Conservation (phyloP, 495 filamentous ascomycete species). For the Collariella sp. region DNA sequence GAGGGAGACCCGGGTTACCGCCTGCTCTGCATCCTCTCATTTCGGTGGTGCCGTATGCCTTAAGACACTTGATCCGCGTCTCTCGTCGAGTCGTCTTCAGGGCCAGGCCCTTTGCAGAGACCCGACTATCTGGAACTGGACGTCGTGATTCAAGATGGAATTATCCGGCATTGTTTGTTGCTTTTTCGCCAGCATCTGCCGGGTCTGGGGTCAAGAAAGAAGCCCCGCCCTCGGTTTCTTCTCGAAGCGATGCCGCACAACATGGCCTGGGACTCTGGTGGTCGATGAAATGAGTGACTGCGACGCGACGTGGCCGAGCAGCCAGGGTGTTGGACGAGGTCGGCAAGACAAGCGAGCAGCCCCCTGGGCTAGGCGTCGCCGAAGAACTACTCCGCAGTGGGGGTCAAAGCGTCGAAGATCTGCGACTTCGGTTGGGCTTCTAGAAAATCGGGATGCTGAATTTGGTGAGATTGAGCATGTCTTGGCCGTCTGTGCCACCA, state of each 20-base stretch:
- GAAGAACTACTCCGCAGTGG: not conserved
- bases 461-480: not conserved
- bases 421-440: not conserved
- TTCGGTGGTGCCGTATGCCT: slow-evolving; percentile 2
- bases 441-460: not conserved
- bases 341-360: slow-evolving; percentile 2
- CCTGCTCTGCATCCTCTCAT: slow-evolving; percentile 8
- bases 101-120: not conserved
- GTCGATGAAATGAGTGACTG: slow-evolving; percentile 19
- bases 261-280: not conserved
- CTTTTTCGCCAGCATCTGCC: not conserved
- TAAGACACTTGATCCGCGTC: not conserved
- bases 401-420: not conserved
- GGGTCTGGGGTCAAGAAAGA: not conserved
- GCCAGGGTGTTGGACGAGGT: slow-evolving; percentile 17
- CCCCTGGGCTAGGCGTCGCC: slow-evolving; percentile 1
- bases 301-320: slow-evolving; percentile 23
- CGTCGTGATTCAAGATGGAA: not conserved
- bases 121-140: not conserved
- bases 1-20: not conserved
- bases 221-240: not conserved
- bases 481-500: slow-evolving; percentile 2
- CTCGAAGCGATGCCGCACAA: not conserved
- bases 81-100: not conserved
- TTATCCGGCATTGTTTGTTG: not conserved